Conservation (phyloP, 1,284 basidiomycete species). For the Cystobasidiaceae sp. region DNA sequence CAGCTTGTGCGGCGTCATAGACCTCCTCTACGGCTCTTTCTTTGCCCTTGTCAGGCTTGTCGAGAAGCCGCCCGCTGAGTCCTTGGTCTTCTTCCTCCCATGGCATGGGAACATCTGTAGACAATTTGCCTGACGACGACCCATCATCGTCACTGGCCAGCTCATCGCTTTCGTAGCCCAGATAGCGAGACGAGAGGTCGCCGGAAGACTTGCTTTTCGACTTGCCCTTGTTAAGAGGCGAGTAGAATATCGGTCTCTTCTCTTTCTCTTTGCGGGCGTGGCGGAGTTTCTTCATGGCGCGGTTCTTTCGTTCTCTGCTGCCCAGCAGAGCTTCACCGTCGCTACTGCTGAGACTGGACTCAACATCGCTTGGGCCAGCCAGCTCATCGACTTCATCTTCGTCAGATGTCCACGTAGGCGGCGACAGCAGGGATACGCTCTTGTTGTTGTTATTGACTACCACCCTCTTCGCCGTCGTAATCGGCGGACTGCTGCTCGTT, state of each 20-base stretch:
- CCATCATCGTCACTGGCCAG: too few relatives aligned
- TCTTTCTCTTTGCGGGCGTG: conserved; percentile 14
- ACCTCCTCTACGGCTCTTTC: too few relatives aligned
- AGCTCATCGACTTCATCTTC: conserved; percentile 13
- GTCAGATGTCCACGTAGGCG: background rate
- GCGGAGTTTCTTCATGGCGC: conserved; percentile 13
- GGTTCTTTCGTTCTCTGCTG: conserved; percentile 2
- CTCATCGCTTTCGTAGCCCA: too few relatives aligned
- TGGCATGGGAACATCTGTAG: background rate
- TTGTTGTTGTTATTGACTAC: background rate
- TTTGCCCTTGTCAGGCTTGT: too few relatives aligned
- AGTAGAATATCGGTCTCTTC: background rate
- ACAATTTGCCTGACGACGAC: too few relatives aligned
- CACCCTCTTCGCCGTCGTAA: background rate
- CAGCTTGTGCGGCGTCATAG: too few relatives aligned
- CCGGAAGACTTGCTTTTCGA: background rate
- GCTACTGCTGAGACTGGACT: too few relatives aligned
- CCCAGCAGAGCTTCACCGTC: background rate
- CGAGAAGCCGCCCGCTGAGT: too few relatives aligned
- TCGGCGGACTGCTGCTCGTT: conserved; percentile 2
- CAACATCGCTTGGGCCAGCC: background rate
- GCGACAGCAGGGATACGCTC: background rate
- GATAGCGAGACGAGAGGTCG: too few relatives aligned
- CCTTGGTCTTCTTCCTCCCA: conserved; percentile 17
- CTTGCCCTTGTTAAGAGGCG: background rate